These are phyloP conservation scores for Lichtheimia ramosa DNA, from an alignment of 371 early-diverging fungal genomes.

Conservation along the genomic window DNA sequence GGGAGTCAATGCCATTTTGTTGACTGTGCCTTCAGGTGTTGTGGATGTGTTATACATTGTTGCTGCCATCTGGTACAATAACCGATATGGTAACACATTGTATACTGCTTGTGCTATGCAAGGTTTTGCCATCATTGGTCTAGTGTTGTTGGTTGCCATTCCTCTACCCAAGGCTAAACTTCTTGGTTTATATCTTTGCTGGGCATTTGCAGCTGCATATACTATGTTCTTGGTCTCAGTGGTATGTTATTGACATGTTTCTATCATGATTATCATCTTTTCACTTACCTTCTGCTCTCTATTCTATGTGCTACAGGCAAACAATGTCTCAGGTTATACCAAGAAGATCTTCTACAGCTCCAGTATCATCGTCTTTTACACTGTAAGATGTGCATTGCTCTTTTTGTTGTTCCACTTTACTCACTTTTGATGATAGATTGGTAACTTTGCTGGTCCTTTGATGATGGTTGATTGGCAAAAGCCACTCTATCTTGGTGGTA, in stretches of 20 bases:
- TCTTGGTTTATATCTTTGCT: constrained; percentile 27
- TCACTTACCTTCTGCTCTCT: too few relatives aligned
- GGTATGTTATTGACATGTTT: too few relatives aligned
- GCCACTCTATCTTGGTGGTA: constrained; percentile 34
- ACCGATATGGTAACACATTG: constrained; percentile 20
- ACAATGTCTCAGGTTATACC: constrained; percentile 34
- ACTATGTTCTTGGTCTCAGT: constrained; percentile 22
- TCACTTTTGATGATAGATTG: constrained; percentile 3
- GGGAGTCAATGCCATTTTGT: constrained; percentile 25
- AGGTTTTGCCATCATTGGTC: constrained; percentile 18
- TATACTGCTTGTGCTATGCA: constrained; percentile 17
- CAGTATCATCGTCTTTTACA: constrained; percentile 25
- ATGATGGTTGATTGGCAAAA: constrained; percentile 25
- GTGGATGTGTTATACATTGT: constrained; percentile 24
- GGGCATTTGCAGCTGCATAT: constrained; percentile 25
- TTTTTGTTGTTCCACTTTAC: background rate
- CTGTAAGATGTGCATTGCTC: constrained; percentile 12
- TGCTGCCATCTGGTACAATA: constrained; percentile 17
- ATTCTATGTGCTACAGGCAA: too few relatives aligned
- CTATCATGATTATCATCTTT: too few relatives aligned
- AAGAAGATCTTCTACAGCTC: constrained; percentile 31
- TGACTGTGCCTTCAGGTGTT: constrained; percentile 29
- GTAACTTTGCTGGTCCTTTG: constrained; percentile 30
- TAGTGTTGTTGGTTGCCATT: constrained; percentile 25
- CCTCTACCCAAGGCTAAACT: constrained; percentile 27